phyloP scores from a whole-genome alignment of 1,284 basidiomycete genomes.

The Microbotryum saponariae region DNA sequence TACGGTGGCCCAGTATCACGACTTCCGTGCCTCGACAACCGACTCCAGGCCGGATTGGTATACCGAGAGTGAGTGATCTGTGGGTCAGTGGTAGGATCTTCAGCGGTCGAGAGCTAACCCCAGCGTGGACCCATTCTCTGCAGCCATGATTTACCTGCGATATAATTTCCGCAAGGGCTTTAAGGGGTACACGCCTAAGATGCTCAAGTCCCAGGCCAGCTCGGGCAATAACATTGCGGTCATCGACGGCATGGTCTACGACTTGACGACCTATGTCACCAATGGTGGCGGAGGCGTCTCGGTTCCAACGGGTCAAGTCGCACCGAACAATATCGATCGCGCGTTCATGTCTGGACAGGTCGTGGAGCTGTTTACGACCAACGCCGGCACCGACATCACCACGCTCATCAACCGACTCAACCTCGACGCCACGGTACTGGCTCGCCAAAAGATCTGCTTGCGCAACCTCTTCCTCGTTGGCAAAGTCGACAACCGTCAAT shows the following conservation, averaged over 20 bases:
- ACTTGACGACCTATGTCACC: conserved; percentile 71
- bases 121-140: not conserved
- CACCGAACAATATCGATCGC: conserved; percentile 52
- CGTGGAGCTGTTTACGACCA: conserved; percentile 71
- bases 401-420: conserved; percentile 60
- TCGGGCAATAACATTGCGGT: conserved; percentile 54
- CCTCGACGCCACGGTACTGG: conserved; percentile 60
- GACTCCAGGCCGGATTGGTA: conserved; percentile 98
- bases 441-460: conserved; percentile 75
- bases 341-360: conserved; percentile 70
- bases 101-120: too few species aligned
- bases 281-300: conserved; percentile 43
- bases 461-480: conserved; percentile 88
- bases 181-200: conserved; percentile 73
- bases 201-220: conserved; percentile 63
- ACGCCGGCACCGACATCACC: conserved; percentile 66
- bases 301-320: conserved; percentile 57
- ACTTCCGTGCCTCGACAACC: conserved; percentile 79
- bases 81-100: too few species aligned
- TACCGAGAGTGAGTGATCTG: conserved; percentile 52
- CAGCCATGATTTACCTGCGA: conserved; percentile 54
- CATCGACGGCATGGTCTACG: conserved; percentile 78
- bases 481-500: conserved; percentile 84
- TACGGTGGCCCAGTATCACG: conserved; percentile 78
- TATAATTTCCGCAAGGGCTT: conserved; percentile 83